Evolutionary conservation across 345 rosid species (phyloP), one percentile per base, ranked within the genome.

Genomic region (Arabidopsis arenosa): DNA sequence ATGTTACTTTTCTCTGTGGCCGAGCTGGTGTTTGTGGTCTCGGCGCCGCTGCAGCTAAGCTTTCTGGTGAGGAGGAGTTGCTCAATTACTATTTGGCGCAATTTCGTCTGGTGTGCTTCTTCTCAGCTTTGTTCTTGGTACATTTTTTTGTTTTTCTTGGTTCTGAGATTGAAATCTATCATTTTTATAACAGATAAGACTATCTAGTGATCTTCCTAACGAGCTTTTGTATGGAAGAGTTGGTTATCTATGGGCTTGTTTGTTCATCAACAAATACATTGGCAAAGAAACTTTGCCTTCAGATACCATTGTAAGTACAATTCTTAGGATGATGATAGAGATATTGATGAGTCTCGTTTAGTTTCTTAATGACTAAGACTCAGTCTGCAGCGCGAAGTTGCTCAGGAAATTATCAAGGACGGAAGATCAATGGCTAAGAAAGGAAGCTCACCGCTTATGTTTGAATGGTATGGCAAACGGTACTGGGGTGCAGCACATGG

Each of bases 401-500:
- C 85, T 49, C 74, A 83, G 48, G 84, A 86, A 48, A 70, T 89
- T 23, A 83, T 89, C 26, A 80, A 79, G 75, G 76, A 75, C 59
- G 89, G 93, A 61, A 83, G 89, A 73, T 63, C 54, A 18, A 54
- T 80, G 72, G 83, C 75, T 10, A 77, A 65, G 71, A 70, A 70
- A 13, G 85, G 82, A 57, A 81, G 75, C 73, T 80, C 82, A 5
- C 87, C 92, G 13, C 80, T 89, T 76, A 87, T 87, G 92, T 89
- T 74, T 68, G 87, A 89, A 77, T 89, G 86, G 90, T 79, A 89
- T 75, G 88, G 95, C 47, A 67, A 83, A 56, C 87, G 63, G 86
- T 87, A 89, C 47, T 87, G 89, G 92, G 94, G 95, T 68, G 92
- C 92, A 71, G 95, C 92, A 45, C 89, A 87, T 79, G 95, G 94